phyloP scores from a whole-genome alignment of 768 basidiomycete genomes.

The Agrocybe praecox region DNA sequence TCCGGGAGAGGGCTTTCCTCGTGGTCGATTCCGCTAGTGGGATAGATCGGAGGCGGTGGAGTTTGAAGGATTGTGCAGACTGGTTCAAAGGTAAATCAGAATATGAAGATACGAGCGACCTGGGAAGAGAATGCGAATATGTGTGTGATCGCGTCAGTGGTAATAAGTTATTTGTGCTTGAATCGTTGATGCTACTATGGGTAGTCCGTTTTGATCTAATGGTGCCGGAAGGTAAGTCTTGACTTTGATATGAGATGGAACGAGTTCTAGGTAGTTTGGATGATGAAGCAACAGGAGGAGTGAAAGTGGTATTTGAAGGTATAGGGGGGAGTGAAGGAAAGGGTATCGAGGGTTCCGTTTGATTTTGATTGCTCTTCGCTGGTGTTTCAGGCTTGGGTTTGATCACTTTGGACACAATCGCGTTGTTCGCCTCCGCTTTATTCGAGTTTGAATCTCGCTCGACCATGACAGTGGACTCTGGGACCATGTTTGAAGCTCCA shows the following conservation, averaged over 20 bases:
- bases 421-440: not conserved
- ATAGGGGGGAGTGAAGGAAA: not conserved
- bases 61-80: not conserved
- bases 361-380: not conserved
- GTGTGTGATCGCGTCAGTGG: not conserved
- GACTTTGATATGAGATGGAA: not conserved
- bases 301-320: not conserved
- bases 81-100: not conserved
- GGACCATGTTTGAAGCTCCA: not conserved
- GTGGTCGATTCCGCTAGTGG: not conserved
- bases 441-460: not conserved
- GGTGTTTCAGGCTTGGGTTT: not conserved
- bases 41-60: not conserved
- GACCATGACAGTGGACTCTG: not conserved
- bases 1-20: not conserved
- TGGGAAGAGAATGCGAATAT: not conserved
- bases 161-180: not conserved
- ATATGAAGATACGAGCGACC: not conserved
- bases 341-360: not conserved
- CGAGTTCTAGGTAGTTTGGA: not conserved
- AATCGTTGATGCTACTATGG: not conserved
- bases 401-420: not conserved
- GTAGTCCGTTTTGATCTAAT: not conserved
- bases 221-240: not conserved
- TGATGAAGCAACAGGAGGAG: not conserved